Percentiles rank a stretch among this genome's conserved stretches.
Conservation (phyloP, 805 yeast genomes). For the Yamadazyma olivae region DNA sequence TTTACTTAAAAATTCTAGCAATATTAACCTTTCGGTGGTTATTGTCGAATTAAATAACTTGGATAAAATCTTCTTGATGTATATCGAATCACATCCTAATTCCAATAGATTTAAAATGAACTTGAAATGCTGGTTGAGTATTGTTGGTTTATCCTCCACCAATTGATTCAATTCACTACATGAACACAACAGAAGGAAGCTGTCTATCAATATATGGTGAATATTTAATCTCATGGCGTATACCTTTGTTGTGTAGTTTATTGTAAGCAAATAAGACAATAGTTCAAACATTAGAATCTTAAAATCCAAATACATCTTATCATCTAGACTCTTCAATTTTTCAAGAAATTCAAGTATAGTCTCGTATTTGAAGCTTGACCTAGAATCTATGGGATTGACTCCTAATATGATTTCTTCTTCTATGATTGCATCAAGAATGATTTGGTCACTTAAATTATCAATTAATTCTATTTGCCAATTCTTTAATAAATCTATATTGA, state of each 20-base stretch:
- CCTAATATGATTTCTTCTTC: slow-evolving; percentile 22
- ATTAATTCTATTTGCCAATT: slow-evolving; percentile 37
- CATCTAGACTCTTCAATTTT: slow-evolving; percentile 18
- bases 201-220: slow-evolving; percentile 18
- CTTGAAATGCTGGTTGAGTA: slow-evolving; percentile 18
- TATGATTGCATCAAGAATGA: slow-evolving; percentile 18
- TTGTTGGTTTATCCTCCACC: slow-evolving; percentile 8
- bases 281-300: slow-evolving; percentile 26
- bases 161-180: background rate
- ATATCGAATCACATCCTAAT: slow-evolving; percentile 29
- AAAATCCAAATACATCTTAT: slow-evolving; percentile 24
- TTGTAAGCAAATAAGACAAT: slow-evolving; percentile 18
- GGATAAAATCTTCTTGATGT: slow-evolving; percentile 17
- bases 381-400: slow-evolving; percentile 7
- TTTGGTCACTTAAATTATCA: slow-evolving; percentile 20
- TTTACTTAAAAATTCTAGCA: slow-evolving; percentile 22
- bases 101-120: slow-evolving; percentile 27
- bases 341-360: slow-evolving; percentile 10
- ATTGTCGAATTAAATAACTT: slow-evolving; percentile 1
- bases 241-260: slow-evolving; percentile 22
- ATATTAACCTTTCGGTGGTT: slow-evolving; percentile 8
- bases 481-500: slow-evolving; percentile 25
- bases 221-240: slow-evolving; percentile 18
- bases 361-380: slow-evolving; percentile 1
- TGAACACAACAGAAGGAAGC: slow-evolving; percentile 10